A percentile compares a stretch with the other conserved stretches of the same genome.
Conservation (phyloP, 257 asterid species). For the Paraleonurus japonicus region DNA sequence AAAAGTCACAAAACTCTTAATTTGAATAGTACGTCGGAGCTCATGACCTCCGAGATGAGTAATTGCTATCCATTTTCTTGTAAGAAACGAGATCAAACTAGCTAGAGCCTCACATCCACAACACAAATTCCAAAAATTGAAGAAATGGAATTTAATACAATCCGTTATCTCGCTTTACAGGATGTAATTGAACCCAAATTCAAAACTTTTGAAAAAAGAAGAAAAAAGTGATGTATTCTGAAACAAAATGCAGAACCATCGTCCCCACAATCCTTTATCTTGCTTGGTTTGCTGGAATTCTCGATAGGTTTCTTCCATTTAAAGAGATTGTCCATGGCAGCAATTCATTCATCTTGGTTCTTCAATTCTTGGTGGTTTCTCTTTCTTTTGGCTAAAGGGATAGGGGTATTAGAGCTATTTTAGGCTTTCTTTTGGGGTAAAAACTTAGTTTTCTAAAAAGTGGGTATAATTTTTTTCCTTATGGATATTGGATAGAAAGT, state of each 20-base stretch:
- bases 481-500: background rate
- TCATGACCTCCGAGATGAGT: too few species aligned
- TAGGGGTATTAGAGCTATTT: background rate
- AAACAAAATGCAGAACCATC: background rate
- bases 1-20: too few species aligned
- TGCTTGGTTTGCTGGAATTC: background rate
- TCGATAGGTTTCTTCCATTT: background rate
- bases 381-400: background rate
- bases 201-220: background rate
- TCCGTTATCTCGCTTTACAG: background rate
- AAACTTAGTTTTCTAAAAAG: background rate
- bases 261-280: background rate
- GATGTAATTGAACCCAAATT: background rate
- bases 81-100: too few species aligned
- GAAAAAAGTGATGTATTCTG: background rate
- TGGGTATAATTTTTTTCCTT: background rate
- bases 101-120: too few species aligned
- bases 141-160: too few species aligned
- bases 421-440: background rate
- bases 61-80: too few species aligned
- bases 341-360: background rate
- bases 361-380: background rate
- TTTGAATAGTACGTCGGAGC: too few species aligned
- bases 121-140: too few species aligned
- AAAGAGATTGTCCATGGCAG: too few species aligned